A percentile compares a stretch with the other conserved stretches of the same genome.
Conservation (phyloP, 2,329 filamentous ascomycete species). For the Alternaria triticimaculans region DNA sequence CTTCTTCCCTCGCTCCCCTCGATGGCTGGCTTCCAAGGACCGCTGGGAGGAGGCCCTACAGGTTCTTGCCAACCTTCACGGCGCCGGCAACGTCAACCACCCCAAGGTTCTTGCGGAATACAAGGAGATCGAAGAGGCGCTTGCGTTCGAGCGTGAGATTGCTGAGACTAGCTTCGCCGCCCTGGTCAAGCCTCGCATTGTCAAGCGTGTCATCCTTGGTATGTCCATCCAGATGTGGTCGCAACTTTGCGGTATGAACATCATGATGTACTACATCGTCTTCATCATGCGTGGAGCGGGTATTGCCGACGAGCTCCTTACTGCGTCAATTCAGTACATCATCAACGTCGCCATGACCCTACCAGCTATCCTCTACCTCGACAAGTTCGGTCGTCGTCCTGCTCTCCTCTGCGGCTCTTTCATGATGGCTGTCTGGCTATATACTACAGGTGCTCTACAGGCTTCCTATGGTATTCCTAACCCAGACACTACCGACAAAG, state of each 20-base stretch:
- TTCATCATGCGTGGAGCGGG: conserved; percentile 67
- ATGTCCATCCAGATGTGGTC: conserved; percentile 67
- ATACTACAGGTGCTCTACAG: conserved; percentile 66
- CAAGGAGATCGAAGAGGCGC: conserved; percentile 64
- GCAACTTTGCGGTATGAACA: conserved; percentile 66
- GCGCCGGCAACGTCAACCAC: conserved; percentile 61
- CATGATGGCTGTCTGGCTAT: conserved; percentile 65
- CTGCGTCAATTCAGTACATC: conserved; percentile 68
- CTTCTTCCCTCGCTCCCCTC: conserved; percentile 61
- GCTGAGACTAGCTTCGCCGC: conserved; percentile 58
- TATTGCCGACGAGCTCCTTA: conserved; percentile 64
- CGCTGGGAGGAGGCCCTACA: conserved; percentile 70
- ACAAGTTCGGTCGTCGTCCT: conserved; percentile 64
- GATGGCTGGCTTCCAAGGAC: conserved; percentile 73
- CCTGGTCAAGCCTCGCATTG: conserved; percentile 59
- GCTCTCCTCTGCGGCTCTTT: conserved; percentile 64
- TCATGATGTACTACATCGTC: conserved; percentile 65
- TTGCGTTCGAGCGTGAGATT: conserved; percentile 62
- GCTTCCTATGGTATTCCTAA: conserved; percentile 61
- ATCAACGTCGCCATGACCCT: conserved; percentile 68
- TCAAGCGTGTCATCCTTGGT: conserved; percentile 64
- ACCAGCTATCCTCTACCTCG: conserved; percentile 66
- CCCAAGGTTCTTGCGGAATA: conserved; percentile 69
- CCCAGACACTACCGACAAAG: conserved; percentile 41
- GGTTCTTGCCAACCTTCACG: conserved; percentile 63